Percentiles rank a stretch among this genome's conserved stretches.
phyloP scores from a whole-genome alignment of 73 alveolate genomes.

The Paramecium octaurelia region DNA sequence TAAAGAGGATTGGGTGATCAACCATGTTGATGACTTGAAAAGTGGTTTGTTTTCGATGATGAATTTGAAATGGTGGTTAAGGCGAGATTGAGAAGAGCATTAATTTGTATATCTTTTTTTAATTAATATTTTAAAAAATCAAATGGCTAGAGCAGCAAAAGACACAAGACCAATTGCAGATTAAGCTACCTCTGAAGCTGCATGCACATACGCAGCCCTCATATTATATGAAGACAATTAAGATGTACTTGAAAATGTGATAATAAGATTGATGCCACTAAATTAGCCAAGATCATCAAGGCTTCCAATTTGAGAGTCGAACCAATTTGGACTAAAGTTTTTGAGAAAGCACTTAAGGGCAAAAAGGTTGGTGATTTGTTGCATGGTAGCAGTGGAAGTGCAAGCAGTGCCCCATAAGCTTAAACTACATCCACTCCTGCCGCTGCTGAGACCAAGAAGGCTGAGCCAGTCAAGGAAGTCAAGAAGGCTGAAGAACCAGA shows the following conservation, averaged over 20 bases:
- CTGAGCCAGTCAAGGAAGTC: slow-evolving; percentile 32
- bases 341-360: slow-evolving; percentile 87
- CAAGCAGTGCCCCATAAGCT: slow-evolving; percentile 34
- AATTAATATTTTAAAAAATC: neutral
- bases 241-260: neutral
- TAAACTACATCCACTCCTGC: slow-evolving; percentile 72
- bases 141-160: slow-evolving; percentile 46
- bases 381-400: slow-evolving; percentile 79
- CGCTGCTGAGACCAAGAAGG: slow-evolving; percentile 61
- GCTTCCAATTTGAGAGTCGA: slow-evolving; percentile 89
- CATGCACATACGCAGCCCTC: slow-evolving; percentile 43
- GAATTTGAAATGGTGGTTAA: slow-evolving; percentile 22
- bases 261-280: slow-evolving; percentile 67
- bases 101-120: slow-evolving; percentile 22
- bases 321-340: slow-evolving; percentile 88
- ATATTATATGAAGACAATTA: slow-evolving; percentile 27
- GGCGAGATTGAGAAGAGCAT: slow-evolving; percentile 40
- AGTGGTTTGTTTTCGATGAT: neutral
- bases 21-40: neutral
- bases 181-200: neutral
- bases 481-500: slow-evolving; percentile 45
- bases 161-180: slow-evolving; percentile 49
- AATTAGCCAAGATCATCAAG: slow-evolving; percentile 75
- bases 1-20: neutral
- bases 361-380: slow-evolving; percentile 73